A percentile compares a stretch with the other conserved stretches of the same genome.
Evolutionary conservation across 306 rosid species (phyloP).

Genomic region (Vicia faba): DNA sequence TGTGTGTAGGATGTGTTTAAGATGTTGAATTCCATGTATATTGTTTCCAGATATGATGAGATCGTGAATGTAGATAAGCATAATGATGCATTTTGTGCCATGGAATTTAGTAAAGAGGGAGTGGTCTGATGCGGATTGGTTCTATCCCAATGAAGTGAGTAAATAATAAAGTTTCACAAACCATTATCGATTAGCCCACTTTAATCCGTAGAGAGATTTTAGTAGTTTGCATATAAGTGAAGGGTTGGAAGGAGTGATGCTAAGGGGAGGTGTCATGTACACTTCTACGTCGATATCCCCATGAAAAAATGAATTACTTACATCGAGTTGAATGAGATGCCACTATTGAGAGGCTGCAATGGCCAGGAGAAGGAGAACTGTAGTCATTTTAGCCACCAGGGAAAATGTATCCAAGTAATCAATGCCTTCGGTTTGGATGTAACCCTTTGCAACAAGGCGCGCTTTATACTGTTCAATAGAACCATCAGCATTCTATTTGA

Average conservation of each 20-base stretch:
- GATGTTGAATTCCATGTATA: too few relatives aligned
- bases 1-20: too few relatives aligned
- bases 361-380: not conserved
- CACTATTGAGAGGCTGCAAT: not conserved
- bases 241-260: rapidly evolving
- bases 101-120: too few relatives aligned
- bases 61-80: too few relatives aligned
- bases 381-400: not conserved
- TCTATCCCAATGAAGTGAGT: too few relatives aligned
- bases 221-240: not conserved
- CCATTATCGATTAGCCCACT: not conserved
- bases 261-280: not conserved
- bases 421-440: not conserved
- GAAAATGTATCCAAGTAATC: not conserved
- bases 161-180: too few relatives aligned
- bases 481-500: not conserved
- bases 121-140: too few relatives aligned
- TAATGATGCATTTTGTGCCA: too few relatives aligned
- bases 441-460: too few relatives aligned
- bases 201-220: not conserved
- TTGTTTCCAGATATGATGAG: too few relatives aligned
- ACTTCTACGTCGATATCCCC: not conserved
- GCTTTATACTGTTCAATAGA: too few relatives aligned
- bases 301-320: not conserved
- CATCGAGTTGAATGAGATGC: not conserved